Conservation (phyloP, 2,329 filamentous ascomycete genomes). For the Alternaria burnsii region DNA sequence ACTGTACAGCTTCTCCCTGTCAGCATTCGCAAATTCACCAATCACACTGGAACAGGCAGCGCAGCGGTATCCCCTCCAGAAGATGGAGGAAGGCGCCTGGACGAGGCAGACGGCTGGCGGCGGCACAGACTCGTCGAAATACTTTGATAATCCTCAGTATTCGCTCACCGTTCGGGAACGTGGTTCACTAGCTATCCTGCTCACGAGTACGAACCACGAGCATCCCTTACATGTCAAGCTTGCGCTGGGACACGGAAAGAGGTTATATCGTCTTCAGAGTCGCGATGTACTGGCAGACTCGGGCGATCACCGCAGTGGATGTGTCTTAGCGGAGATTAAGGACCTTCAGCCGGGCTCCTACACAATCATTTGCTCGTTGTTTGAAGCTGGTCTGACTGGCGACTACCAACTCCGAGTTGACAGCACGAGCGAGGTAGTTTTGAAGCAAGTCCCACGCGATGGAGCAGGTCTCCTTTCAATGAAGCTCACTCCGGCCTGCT, state of each 20-base stretch:
- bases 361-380: constrained; percentile 90
- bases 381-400: constrained; percentile 79
- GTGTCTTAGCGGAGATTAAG: constrained; percentile 71
- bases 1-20: constrained; percentile 85
- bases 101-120: constrained; percentile 82
- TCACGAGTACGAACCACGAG: constrained; percentile 72
- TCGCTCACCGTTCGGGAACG: constrained; percentile 65
- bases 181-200: constrained; percentile 74
- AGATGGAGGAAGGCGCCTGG: constrained; percentile 74
- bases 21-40: constrained; percentile 74
- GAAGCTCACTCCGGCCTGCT: constrained; percentile 64
- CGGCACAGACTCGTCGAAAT: constrained; percentile 77
- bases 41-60: constrained; percentile 70
- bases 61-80: constrained; percentile 67
- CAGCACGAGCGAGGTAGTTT: constrained; percentile 63
- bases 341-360: constrained; percentile 76
- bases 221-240: constrained; percentile 85
- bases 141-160: constrained; percentile 89
- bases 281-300: constrained; percentile 84
- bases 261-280: constrained; percentile 73
- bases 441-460: constrained; percentile 73
- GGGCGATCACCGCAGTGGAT: constrained; percentile 86
- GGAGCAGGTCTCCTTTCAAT: constrained; percentile 77
- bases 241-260: constrained; percentile 77
- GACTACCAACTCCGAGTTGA: constrained; percentile 79